Conservation (phyloP, 495 filamentous ascomycete species). For the Astrothelium subdiscretum region DNA sequence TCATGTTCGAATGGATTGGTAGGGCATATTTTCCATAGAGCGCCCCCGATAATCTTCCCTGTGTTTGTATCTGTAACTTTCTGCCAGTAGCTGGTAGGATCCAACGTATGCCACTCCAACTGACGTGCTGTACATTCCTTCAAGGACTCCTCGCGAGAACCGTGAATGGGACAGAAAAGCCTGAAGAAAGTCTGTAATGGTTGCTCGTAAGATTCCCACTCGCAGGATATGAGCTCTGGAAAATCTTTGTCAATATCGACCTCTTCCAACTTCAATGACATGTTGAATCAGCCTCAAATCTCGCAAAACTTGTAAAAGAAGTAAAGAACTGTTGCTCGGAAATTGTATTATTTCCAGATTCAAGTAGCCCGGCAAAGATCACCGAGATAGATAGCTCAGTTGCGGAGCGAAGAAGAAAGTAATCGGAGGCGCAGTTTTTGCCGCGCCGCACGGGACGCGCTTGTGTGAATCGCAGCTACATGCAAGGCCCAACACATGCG, state of each 20-base stretch:
- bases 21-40: slow-evolving; percentile 2
- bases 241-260: neutral
- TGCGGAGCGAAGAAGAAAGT: too few relatives aligned
- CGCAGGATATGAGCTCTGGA: neutral
- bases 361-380: too few relatives aligned
- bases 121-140: neutral
- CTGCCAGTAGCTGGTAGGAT: slow-evolving; percentile 3
- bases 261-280: neutral
- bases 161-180: neutral
- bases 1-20: slow-evolving; percentile 1
- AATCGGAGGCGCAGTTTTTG: too few relatives aligned
- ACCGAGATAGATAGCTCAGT: too few relatives aligned
- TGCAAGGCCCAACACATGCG: too few relatives aligned
- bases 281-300: too few relatives aligned
- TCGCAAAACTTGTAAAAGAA: too few relatives aligned
- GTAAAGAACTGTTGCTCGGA: too few relatives aligned
- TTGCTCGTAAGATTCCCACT: neutral
- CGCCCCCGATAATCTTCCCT: neutral
- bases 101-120: slow-evolving; percentile 3
- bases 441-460: too few relatives aligned
- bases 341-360: too few relatives aligned
- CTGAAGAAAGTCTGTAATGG: neutral
- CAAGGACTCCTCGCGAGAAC: neutral
- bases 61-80: slow-evolving; percentile 2
- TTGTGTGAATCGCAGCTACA: too few relatives aligned